Base-by-base conservation (phyloP, 2,329 filamentous ascomycete species). In the Nemania sp. region DNA sequence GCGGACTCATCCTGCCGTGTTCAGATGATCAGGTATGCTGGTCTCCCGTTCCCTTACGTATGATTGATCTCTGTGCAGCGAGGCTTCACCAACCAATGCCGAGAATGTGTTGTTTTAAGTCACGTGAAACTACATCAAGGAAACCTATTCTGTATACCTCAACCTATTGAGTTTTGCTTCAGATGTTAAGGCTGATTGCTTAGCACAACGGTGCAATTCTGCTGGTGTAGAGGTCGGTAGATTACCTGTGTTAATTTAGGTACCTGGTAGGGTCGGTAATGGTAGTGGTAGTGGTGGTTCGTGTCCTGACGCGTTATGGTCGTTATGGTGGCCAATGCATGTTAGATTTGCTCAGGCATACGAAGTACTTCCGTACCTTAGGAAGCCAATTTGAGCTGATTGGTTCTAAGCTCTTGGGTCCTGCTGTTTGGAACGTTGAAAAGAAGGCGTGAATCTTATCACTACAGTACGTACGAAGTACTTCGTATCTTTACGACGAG, bases 1-100 rank as follows among this genome's bases (percentile, higher is more conserved):
- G 53, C 51, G 59, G 37, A 49, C 42, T 55, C 56, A 62, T 65
- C 25, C 52, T 61, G 48, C 43, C 40, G 2, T 15, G 15, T 21
- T 17, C 29, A 20, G 42, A 40, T 20, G 42, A 13, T 20, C n/a
- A n/a, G n/a, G n/a, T 29, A 50, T 52, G 9, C 48, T 39, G 29
- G 18, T 39, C n/a, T 20, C 15, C 35, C 50, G 13, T 15, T 15
- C 39, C 37, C 53, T 40, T n/a, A 49, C 37, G 34, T 42, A 13
- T 13, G 25, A 29, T 7, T 42, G 32, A 25, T 50, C n/a, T 6
- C 34, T 43, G 10, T 13, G 6, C 21, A 48, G 10, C 37, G 42
- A 21, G 49, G 5, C n/a, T 39, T 29, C 45, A 37, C 39, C 20
- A 34, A 47, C 34, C 12, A 21, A 42, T 53, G 18, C 21, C 39